phyloP scores from a whole-genome alignment of 2,329 filamentous ascomycete genomes.

The Geosmithia putterillii region DNA sequence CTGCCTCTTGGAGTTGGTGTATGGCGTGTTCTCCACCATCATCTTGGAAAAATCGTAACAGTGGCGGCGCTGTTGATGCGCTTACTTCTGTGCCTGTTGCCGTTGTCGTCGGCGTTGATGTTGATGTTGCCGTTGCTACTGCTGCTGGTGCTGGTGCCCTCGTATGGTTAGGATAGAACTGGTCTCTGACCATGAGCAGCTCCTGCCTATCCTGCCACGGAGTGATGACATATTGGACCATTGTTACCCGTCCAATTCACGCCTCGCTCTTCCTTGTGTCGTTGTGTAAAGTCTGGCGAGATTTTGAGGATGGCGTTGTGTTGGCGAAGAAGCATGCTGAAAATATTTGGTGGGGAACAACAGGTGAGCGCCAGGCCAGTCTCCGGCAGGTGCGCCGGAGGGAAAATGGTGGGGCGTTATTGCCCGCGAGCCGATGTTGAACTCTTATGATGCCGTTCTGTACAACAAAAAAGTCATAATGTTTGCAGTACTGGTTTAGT shows the following conservation, averaged over 20 bases:
- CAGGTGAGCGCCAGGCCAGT: no score
- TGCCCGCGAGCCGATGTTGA: no score
- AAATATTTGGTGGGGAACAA: no score
- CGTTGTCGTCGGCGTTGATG: neutral
- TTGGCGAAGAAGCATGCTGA: no score
- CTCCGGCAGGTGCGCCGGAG: no score
- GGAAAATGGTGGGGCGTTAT: no score
- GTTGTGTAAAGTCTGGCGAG: neutral
- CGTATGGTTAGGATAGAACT: slow-evolving; percentile 37
- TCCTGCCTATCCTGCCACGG: slow-evolving; percentile 58
- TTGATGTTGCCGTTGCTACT: slow-evolving; percentile 1
- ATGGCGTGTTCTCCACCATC: slow-evolving; percentile 12
- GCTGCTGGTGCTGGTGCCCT: neutral
- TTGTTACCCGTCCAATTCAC: no score
- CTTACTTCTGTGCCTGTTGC: slow-evolving; percentile 2
- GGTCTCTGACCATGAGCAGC: slow-evolving; percentile 50
- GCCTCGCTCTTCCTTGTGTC: neutral
- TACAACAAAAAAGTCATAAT: no score
- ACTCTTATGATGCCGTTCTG: no score
- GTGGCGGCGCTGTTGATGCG: neutral
- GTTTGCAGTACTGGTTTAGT: no score
- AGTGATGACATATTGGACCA: slow-evolving; percentile 62
- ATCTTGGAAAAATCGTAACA: no score
- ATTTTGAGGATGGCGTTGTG: neutral
- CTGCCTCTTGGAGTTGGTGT: slow-evolving; percentile 34